A percentile compares a stretch with the other conserved stretches of the same genome.
Conservation (phyloP, 371 early-diverging fungal species). For the Lichtheimia hyalospora region DNA sequence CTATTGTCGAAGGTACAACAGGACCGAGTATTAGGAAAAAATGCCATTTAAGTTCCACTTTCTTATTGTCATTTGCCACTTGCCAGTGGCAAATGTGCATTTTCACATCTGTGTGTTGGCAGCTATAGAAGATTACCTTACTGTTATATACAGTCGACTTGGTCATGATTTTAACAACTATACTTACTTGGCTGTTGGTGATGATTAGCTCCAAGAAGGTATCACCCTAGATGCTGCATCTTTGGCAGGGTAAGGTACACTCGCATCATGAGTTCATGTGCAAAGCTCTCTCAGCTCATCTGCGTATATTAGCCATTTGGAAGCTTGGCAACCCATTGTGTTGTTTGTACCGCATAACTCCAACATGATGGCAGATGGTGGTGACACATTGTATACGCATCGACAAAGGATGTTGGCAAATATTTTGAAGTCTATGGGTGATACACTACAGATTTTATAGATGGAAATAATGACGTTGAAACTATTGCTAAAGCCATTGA, state of each 20-base stretch:
- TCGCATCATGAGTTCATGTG: slow-evolving; percentile 45
- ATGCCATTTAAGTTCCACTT: no score
- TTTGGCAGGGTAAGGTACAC: slow-evolving; percentile 87
- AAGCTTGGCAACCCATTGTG: slow-evolving; percentile 86
- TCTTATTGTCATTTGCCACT: no score
- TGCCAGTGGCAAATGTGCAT: no score
- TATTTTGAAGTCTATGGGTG: slow-evolving; percentile 95
- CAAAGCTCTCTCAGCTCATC: neutral
- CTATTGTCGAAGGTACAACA: no score
- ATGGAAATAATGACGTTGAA: slow-evolving; percentile 83
- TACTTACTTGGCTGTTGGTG: slow-evolving; percentile 93
- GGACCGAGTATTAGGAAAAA: no score
- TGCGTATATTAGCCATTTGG: slow-evolving; percentile 66
- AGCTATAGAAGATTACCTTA: slow-evolving; percentile 85
- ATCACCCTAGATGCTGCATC: slow-evolving; percentile 96
- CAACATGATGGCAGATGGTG: slow-evolving; percentile 96
- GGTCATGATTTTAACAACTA: slow-evolving; percentile 82
- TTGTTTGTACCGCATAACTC: slow-evolving; percentile 96
- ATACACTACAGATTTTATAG: slow-evolving; percentile 78
- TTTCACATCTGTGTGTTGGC: slow-evolving; percentile 95
- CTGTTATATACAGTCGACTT: slow-evolving; percentile 87
- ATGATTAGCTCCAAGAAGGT: slow-evolving; percentile 99
- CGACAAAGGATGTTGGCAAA: slow-evolving; percentile 91
- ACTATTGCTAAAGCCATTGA: slow-evolving; percentile 74
- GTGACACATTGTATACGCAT: slow-evolving; percentile 83